A percentile compares a stretch with the other conserved stretches of the same genome.
phyloP scores from a whole-genome alignment of 2,329 filamentous ascomycete species.

The Stachybotrys echinatus region DNA sequence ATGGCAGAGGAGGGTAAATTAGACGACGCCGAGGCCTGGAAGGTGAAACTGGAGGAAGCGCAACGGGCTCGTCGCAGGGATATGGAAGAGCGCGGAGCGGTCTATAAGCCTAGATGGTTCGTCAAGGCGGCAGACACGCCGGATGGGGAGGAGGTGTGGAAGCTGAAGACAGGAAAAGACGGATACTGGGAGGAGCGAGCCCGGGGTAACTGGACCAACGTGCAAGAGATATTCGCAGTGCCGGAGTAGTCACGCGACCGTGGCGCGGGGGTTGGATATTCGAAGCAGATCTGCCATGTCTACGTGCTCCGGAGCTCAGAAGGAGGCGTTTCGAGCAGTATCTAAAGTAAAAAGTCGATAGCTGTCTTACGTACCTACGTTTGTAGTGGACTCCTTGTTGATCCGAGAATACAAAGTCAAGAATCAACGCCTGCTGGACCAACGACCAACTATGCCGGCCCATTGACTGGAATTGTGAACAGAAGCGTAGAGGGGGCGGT shows the following conservation, averaged over 20 bases:
- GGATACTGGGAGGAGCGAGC: constrained; percentile 89
- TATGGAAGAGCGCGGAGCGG: constrained; percentile 69
- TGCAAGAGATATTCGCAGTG: constrained; percentile 45
- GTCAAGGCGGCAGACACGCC: constrained; percentile 56
- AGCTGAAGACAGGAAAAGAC: constrained; percentile 73
- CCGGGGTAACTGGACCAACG: constrained; percentile 58
- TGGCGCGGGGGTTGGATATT: constrained; percentile 1
- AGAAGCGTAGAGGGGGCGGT: too few species aligned
- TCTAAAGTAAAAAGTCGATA: too few species aligned
- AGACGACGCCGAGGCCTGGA: constrained; percentile 78
- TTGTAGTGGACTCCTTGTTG: too few species aligned
- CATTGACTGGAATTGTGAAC: too few species aligned
- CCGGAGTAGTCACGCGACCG: constrained; percentile 11
- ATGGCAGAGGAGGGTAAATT: constrained; percentile 76
- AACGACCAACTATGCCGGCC: too few species aligned
- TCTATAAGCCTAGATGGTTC: constrained; percentile 80
- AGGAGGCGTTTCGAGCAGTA: too few species aligned
- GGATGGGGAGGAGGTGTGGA: constrained; percentile 66
- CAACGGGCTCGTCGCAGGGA: constrained; percentile 71
- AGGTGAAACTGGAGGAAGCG: constrained; percentile 77
- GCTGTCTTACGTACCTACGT: too few species aligned
- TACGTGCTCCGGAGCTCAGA: too few species aligned
- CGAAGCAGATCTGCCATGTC: neutral
- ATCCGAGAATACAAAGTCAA: too few species aligned
- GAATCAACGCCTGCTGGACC: too few species aligned